Evolutionary conservation across 139 green algal genomes (phyloP).

Genomic region (Protoeuglena noctilucae): DNA sequence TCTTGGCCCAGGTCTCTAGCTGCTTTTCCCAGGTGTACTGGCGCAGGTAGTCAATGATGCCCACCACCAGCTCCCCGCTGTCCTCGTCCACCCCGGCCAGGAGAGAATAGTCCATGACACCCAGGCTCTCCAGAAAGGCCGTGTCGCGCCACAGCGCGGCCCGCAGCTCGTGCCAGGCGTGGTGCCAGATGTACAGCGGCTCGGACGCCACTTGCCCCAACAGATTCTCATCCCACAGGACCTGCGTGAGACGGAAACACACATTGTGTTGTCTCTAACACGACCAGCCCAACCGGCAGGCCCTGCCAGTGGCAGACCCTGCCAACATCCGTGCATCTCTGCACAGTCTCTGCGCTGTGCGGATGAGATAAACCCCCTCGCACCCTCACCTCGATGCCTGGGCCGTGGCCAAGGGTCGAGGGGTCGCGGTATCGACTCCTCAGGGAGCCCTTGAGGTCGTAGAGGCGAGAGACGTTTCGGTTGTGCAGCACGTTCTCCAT

Average conservation of each 20-base stretch:
- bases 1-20: conserved; percentile 94
- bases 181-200: not conserved
- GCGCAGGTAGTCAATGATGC: conserved; percentile 85
- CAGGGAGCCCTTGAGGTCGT: conserved; percentile 82
- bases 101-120: conserved; percentile 95
- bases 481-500: conserved; percentile 92
- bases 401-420: too few species aligned
- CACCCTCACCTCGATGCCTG: too few species aligned
- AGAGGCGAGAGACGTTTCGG: conserved; percentile 48
- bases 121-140: conserved; percentile 59
- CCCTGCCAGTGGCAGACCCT: too few species aligned
- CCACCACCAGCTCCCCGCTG: conserved; percentile 52
- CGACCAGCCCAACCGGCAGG: too few species aligned
- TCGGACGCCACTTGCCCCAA: conserved; percentile 1
- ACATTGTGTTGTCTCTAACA: too few species aligned
- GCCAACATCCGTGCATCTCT: too few species aligned
- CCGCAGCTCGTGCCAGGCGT: not conserved
- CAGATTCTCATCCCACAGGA: conserved; percentile 11
- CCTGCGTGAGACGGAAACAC: not conserved
- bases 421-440: conserved; percentile 29
- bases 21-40: conserved; percentile 97
- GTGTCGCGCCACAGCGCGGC: conserved; percentile 69
- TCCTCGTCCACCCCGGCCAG: conserved; percentile 59
- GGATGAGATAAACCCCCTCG: too few species aligned
- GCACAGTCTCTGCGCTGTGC: too few species aligned